Evolutionary conservation across 2,329 filamentous ascomycete species (phyloP), one percentile per base, ranked within the genome.

Genomic region (Pseudopithomyces chartarum): DNA sequence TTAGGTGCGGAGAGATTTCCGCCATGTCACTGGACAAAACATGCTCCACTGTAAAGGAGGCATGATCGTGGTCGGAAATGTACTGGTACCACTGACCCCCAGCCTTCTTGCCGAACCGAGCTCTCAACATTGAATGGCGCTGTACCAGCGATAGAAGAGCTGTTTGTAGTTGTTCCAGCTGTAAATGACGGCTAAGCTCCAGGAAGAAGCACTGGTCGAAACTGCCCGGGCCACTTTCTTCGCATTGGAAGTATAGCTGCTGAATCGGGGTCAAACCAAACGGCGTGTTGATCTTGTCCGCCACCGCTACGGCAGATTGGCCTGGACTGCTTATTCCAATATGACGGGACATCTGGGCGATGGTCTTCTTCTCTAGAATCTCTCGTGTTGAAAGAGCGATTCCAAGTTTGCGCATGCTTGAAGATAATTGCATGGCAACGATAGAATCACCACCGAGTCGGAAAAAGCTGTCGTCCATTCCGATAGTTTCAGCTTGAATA

Each of bases 261-360:
- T 73, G 71, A 8, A 73, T 70, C 3, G 71, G 71, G 2, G 71
- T 63, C 2, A 73, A 51, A 33, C 66, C 63, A 36, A 73, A 73
- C 1, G 68, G 34, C 34, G 12, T 38, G 13, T 38, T 17, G 17
- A 38, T 12, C 34, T 29, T 29, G 26, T 13, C 34, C 34, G 12
- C 34, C 13, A 5, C 34, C 5, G 34, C 34, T 5, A 38, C 12
- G 34, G 13, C 13, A 38, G 17, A 5, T 12, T 38, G 34, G 34
- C 17, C 17, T 17, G 34, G 3, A 15, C 34, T 17, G 34, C 5
- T 5, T 4, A 15, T 13, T 38, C 17, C 34, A 38, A 38, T 38
- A 12, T 17, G 34, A 3, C 69, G 62, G 32, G 73, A 71, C 48
- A 73, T 69, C n/a, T 73, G 64, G 34, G 72, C 68, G 11, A 73